Conservation (phyloP, 2,329 filamentous ascomycete genomes). For the Alternaria sp. region DNA sequence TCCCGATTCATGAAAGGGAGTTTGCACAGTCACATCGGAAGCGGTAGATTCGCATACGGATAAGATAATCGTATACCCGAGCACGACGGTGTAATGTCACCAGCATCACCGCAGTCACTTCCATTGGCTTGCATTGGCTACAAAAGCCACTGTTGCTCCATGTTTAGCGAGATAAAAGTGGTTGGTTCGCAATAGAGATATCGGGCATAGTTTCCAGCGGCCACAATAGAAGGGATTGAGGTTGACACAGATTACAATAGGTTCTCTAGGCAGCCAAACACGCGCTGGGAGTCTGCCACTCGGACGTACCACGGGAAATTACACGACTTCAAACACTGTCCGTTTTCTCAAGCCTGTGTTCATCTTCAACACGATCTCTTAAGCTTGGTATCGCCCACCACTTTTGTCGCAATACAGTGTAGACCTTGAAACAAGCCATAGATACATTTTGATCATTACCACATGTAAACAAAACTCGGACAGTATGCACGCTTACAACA, state of each 20-base stretch:
- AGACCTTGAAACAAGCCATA: background rate
- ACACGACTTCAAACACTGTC: background rate
- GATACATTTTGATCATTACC: background rate
- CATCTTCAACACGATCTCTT: background rate
- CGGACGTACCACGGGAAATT: background rate
- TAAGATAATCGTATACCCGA: background rate
- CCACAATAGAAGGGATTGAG: background rate
- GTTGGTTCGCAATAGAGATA: background rate
- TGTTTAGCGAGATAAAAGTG: too few relatives aligned
- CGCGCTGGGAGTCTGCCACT: background rate
- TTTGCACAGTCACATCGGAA: slow-evolving; percentile 12
- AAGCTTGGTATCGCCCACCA: background rate
- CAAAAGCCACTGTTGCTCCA: background rate
- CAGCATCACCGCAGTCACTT: background rate
- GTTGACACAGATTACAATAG: background rate
- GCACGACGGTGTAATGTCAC: background rate
- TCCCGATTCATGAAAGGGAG: slow-evolving; percentile 13
- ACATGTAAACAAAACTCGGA: background rate
- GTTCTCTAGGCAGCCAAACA: background rate
- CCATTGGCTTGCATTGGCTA: background rate
- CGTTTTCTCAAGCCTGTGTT: background rate
- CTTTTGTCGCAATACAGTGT: background rate
- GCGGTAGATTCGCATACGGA: background rate
- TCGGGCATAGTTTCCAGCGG: background rate
- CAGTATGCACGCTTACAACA: background rate